Base-by-base conservation (phyloP, 108 stramenopile species). In the Nitzschia inconspicua region DNA sequence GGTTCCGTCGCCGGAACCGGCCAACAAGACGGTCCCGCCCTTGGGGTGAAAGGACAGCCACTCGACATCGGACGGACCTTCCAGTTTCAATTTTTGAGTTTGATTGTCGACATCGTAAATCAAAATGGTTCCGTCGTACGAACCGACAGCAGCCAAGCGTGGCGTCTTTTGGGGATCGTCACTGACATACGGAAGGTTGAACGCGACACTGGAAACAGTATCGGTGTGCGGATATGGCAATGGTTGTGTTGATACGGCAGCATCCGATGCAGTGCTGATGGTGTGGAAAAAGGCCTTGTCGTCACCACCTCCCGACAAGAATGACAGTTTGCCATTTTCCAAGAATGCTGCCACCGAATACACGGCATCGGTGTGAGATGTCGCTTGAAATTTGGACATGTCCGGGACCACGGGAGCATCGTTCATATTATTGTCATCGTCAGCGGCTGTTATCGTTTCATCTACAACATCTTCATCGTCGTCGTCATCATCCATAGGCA, bases 11-110 rank as follows among this genome's bases (percentile, higher is more conserved):
- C 81, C 75, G 24, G 92, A 89, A 51, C 98, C 98, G 6, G 88
- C 91, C 52, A 97, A 66, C 37, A 98, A 40, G 10, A 96, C 89
- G 9, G 84, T 73, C 6, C 89, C 94, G 0, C 96, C 96, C 56
- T 84, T 80, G 20, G 95, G 95, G 84, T 98, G 98, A 77, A 96
- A 98, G 40, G 43, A 60, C 7, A 95, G 35, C 80, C 92, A 98
- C 57, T 98, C 96, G 4, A 98, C 78, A 78, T 98, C 98, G 6
- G 83, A 84, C 5, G 96, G 98, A 16, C 98, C 98, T 47, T 98
- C 98, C 24, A 97, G 73, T 7, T 73, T 71, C 22, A 73, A 62
- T 25, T 78, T 57, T 55, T 80, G 53, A 8, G 16, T 51, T 7
- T 86, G 92, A 23, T 77, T 77, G 10, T 54, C 51, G 11, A 84